Conservation (phyloP, 495 filamentous ascomycete species). For the Cenococcum geophilum region DNA sequence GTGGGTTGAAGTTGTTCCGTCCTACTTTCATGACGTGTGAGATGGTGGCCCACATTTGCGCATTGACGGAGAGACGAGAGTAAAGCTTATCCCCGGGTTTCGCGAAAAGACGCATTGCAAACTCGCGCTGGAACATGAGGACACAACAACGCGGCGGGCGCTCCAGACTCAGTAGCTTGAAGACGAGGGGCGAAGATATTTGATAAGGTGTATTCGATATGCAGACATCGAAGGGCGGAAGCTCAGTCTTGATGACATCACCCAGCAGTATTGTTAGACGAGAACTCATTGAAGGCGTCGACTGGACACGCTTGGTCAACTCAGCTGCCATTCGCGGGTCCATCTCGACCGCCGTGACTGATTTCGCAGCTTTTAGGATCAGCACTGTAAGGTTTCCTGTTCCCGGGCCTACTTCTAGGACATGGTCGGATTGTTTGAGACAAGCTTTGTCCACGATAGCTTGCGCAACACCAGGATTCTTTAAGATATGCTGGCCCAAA, state of each 20-base stretch:
- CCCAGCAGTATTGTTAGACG: slow-evolving; percentile 78
- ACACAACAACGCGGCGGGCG: slow-evolving; percentile 71
- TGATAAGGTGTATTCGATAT: slow-evolving; percentile 95
- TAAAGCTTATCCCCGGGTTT: slow-evolving; percentile 77
- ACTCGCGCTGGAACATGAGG: slow-evolving; percentile 86
- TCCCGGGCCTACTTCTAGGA: slow-evolving; percentile 70
- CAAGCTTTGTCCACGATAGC: slow-evolving; percentile 82
- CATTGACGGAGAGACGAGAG: slow-evolving; percentile 79
- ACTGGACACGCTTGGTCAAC: slow-evolving; percentile 88
- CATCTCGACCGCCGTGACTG: slow-evolving; percentile 81
- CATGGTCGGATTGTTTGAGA: slow-evolving; percentile 80
- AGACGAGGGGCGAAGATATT: slow-evolving; percentile 85
- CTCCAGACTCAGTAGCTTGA: slow-evolving; percentile 78
- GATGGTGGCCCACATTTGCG: slow-evolving; percentile 88
- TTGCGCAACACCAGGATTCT: slow-evolving; percentile 88
- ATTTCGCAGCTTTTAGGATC: slow-evolving; percentile 79
- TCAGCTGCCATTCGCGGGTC: slow-evolving; percentile 97
- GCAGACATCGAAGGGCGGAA: slow-evolving; percentile 84
- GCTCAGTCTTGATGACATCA: slow-evolving; percentile 79
- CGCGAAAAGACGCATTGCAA: slow-evolving; percentile 70
- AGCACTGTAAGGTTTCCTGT: slow-evolving; percentile 85
- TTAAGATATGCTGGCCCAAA: slow-evolving; percentile 88
- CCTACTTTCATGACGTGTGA: slow-evolving; percentile 89
- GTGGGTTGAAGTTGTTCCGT: slow-evolving; percentile 90
- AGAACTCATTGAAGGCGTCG: slow-evolving; percentile 64